Percentiles rank a stretch among this genome's conserved stretches.
phyloP scores from a whole-genome alignment of 202 grass and related monocot species.

The Eragrostis tef region DNA sequence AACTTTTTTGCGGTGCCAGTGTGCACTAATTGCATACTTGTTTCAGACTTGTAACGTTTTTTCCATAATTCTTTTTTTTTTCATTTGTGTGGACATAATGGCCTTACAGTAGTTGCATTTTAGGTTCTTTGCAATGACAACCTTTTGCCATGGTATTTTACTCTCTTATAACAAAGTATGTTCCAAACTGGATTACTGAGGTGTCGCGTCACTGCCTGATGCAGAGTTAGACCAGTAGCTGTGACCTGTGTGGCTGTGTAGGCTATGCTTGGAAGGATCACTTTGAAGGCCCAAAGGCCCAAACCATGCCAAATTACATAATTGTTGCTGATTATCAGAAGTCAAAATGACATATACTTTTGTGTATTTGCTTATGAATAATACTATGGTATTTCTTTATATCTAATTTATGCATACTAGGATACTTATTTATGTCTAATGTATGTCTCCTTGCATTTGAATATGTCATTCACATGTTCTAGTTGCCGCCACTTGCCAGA shows the following conservation, averaged over 20 bases:
- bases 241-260: too few species aligned
- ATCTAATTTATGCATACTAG: too few species aligned
- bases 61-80: too few species aligned
- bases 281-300: slow-evolving; percentile 19
- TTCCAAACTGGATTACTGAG: slow-evolving; percentile 26
- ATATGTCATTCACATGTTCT: slow-evolving; percentile 23
- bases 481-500: neutral
- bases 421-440: neutral
- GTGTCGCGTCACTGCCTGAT: slow-evolving; percentile 7
- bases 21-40: slow-evolving; percentile 9
- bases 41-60: too few species aligned
- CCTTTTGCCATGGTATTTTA: slow-evolving; percentile 15
- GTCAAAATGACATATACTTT: slow-evolving; percentile 20
- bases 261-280: slow-evolving; percentile 29
- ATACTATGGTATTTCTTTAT: neutral
- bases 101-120: slow-evolving; percentile 11
- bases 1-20: neutral
- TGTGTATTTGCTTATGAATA: slow-evolving; percentile 3
- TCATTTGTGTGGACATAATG: too few species aligned
- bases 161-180: neutral
- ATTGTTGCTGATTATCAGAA: neutral
- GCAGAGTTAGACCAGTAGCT: slow-evolving; percentile 31
- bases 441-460: slow-evolving; percentile 13
- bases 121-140: neutral
- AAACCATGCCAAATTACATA: slow-evolving; percentile 10